Base-by-base conservation (phyloP, 192 early-diverging fungal species). In the Coemansia asiatica region DNA sequence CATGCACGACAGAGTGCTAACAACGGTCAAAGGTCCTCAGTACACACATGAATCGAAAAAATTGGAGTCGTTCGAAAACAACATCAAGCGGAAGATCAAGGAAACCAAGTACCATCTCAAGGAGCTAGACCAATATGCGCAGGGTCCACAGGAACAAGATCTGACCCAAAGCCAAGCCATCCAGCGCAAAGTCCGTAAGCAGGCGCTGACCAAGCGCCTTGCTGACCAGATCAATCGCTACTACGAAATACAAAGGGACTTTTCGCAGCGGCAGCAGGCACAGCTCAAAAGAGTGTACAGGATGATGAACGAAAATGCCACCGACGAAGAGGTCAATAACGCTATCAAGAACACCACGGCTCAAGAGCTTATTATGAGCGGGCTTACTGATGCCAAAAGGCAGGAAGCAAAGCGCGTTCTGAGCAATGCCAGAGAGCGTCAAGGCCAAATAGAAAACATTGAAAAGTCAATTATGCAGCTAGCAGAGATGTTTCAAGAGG, bases 401-500 rank as follows among this genome's bases (percentile, higher is more conserved):
- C 35, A 62, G 53, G 59, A 66, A 18, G 70, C 70, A 4, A 50
- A 29, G 12, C 56, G 59, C 1, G 70, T 72, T 18, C 53, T 74
- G 60, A 51, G 26, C 7, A 65, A 74, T 18, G 71, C 63, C 10
- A 46, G 67, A 33, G 25, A 25, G 25, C 64, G 71, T 12, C 60
- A 65, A 44, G 23, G 26, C 28, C 65, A 74, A 13, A 67, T 74
- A 18, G 36, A 44, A n/a, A 49, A 66, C 28, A 62, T 74, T 31
- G 71, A 74, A 47, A 33, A 74, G 61, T 62, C 65, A 19, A 50
- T 64, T n/a, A 27, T 46, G 33, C 60, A 74, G 61, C 60, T 74
- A 13, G 65, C 59, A 9, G 35, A 61, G 16, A 46, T 74, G 60
- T 74, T 74, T 49, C 22, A 26, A 21, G 64, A 66, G 13, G 40